Base-by-base conservation (phyloP, 148 eudicot species). In the Hydrangea macrophylla region DNA sequence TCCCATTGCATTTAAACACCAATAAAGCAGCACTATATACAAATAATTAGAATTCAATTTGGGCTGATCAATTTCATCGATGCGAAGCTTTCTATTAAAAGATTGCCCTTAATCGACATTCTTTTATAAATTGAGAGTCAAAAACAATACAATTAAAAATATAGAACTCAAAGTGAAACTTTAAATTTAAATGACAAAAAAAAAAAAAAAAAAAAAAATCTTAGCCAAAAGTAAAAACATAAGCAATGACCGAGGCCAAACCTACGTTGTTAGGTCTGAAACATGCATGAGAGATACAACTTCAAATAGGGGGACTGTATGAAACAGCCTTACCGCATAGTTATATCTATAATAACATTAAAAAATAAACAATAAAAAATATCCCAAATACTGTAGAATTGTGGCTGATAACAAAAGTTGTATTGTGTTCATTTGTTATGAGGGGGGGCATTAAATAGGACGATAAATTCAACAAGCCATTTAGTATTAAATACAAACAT, bases 401-500 rank as follows among this genome's bases (percentile, higher is more conserved):
- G 36, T 28, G 61, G 33, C 58, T 73, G 64, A n/a, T n/a, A n/a
- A 65, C 64, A 65, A 54, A 54, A 17, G 31, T 31, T 51, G 33
- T 27, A 64, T 39, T 56, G 54, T 55, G 27, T 62, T 63, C 67
- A 62, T 53, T 59, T 36, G 23, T 31, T 44, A 36, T 35, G 60
- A 40, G 62, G n/a, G 37, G 60, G 28, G 22, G 51, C 57, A 53
- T 64, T 57, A 65, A 56, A 65, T 50, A 48, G n/a, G 55, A 28
- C 20, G 60, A 51, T 53, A 60, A 60, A 67, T 60, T 25, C 42
- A 23, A 22, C 45, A 26, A 50, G 50, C 55, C 31, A n/a, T n/a
- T n/a, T 23, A 39, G 15, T 24, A 32, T 56, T 66, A 65, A 66
- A 60, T 67, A 51, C 70, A 51, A 40, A 58, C 71, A 73, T 70